Percentiles rank a stretch among this genome's conserved stretches.
Evolutionary conservation across 2,329 filamentous ascomycete species (phyloP).

Genomic region (Ceratocystis papillata): DNA sequence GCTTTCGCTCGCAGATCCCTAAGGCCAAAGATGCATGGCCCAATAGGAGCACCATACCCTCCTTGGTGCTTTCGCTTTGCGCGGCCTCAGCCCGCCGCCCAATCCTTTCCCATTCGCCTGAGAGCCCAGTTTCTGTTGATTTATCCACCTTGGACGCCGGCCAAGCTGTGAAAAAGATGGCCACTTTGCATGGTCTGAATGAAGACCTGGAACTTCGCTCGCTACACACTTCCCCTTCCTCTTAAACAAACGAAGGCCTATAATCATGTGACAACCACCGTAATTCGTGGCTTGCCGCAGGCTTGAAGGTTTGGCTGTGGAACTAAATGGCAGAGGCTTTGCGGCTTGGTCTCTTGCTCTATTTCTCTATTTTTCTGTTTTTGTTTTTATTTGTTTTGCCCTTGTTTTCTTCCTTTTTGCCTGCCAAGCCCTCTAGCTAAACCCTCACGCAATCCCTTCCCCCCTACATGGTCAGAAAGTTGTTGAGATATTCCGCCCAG

Average conservation of each 20-base stretch:
- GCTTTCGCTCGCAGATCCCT: neutral
- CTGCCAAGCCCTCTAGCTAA: neutral
- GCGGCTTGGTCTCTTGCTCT: neutral
- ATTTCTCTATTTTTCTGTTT: neutral
- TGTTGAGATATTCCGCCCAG: conserved; percentile 3
- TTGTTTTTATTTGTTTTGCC: neutral
- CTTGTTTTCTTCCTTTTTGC: neutral
- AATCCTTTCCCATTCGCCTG: neutral
- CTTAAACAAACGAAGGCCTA: neutral
- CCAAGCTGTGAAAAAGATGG: too few species aligned
- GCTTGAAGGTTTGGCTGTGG: neutral
- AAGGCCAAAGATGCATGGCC: neutral
- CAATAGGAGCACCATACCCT: neutral
- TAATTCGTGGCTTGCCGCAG: neutral
- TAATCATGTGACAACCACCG: neutral
- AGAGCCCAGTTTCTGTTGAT: neutral
- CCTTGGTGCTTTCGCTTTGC: neutral
- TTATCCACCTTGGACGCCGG: neutral
- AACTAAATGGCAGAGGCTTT: neutral
- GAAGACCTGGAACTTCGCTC: too few species aligned
- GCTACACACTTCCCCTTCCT: neutral
- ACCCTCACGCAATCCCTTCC: neutral
- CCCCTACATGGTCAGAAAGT: neutral
- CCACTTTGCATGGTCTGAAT: too few species aligned
- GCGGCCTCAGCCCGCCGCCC: conserved; percentile 6